phyloP scores from a whole-genome alignment of 139 green algal genomes.

The Deuterostichococcus epilithicus region DNA sequence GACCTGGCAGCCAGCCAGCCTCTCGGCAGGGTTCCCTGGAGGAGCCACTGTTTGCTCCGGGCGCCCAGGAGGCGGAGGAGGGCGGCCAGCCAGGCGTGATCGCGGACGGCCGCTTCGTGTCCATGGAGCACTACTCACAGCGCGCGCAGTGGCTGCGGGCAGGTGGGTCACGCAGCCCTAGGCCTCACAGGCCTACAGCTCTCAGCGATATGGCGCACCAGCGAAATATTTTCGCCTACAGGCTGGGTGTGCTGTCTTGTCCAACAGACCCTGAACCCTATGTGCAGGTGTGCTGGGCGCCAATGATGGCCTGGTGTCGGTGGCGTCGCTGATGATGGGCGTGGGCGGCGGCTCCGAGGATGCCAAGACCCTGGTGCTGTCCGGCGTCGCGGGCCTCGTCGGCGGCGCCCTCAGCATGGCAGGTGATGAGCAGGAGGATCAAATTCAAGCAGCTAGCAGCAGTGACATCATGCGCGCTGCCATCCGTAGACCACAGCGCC shows the following conservation, averaged over 20 bases:
- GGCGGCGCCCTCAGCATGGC: slow-evolving; percentile 41
- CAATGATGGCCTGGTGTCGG: slow-evolving; percentile 59
- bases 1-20: too few relatives aligned
- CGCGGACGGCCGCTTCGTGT: not conserved
- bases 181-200: slow-evolving; percentile 10
- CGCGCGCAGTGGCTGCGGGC: slow-evolving; percentile 46
- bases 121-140: slow-evolving; percentile 40
- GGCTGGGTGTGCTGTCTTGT: not conserved
- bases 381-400: slow-evolving; percentile 64
- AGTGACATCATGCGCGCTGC: not conserved
- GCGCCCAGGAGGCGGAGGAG: not conserved
- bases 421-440: slow-evolving; percentile 12
- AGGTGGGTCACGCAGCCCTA: not conserved
- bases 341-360: slow-evolving; percentile 26
- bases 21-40: not conserved
- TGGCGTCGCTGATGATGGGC: slow-evolving; percentile 63
- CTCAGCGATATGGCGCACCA: not conserved
- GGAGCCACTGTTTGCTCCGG: not conserved
- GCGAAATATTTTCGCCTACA: not conserved
- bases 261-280: not conserved
- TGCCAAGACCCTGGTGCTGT: slow-evolving; percentile 42
- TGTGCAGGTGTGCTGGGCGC: slow-evolving; percentile 37
- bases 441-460: not conserved
- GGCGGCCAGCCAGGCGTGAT: not conserved
- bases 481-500: too few relatives aligned